Evolutionary conservation across 371 early-diverging fungal species (phyloP).

Genomic region (Nematocida ausubeli): DNA sequence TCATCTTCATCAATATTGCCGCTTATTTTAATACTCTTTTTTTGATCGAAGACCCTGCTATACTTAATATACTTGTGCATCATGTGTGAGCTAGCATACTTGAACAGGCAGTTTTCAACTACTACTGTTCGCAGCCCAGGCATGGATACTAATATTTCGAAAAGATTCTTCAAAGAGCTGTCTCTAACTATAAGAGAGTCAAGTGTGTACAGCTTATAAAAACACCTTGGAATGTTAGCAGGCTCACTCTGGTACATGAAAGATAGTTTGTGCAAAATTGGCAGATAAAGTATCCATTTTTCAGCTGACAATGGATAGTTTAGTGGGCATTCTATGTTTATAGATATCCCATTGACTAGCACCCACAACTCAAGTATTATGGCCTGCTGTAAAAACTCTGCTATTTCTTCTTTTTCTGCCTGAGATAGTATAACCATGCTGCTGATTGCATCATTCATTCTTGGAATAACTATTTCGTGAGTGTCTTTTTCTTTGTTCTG

Average conservation of each 20-base stretch:
- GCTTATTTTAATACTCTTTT: no score
- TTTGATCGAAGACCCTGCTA: not conserved
- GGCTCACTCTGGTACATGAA: not conserved
- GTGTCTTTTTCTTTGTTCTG: not conserved
- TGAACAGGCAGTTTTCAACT: slow-evolving; percentile 1
- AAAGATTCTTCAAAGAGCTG: slow-evolving; percentile 4
- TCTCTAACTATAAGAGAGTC: slow-evolving; percentile 4
- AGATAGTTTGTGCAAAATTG: not conserved
- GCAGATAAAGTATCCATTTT: not conserved
- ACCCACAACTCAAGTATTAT: not conserved
- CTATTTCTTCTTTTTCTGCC: not conserved
- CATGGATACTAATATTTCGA: slow-evolving; percentile 10
- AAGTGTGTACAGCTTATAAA: slow-evolving; percentile 44
- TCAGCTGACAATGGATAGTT: not conserved
- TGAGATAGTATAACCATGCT: not conserved
- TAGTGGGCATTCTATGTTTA: no score
- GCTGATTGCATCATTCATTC: not conserved
- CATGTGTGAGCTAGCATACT: slow-evolving; percentile 6
- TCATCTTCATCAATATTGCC: no score
- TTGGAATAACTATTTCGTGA: not conserved
- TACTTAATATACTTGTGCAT: not conserved
- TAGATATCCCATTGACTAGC: not conserved
- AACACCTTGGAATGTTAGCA: not conserved
- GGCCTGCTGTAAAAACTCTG: not conserved
- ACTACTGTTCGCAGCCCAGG: not conserved